Conservation (phyloP, 2,329 filamentous ascomycete species). For the Hortaea werneckii region DNA sequence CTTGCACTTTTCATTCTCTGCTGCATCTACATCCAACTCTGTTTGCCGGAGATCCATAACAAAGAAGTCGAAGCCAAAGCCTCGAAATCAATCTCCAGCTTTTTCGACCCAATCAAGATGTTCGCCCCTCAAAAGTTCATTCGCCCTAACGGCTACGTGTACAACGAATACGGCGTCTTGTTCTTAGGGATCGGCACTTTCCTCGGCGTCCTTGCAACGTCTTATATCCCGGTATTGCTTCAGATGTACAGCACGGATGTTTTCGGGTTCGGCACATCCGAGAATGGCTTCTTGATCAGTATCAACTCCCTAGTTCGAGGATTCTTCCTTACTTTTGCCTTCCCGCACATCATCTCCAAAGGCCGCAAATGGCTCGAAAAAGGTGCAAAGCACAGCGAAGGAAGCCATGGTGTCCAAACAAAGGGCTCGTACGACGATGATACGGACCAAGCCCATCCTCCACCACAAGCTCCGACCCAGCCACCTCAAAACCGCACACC, state of each 20-base stretch:
- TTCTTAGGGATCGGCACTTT: slow-evolving; percentile 58
- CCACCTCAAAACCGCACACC: slow-evolving; percentile 7
- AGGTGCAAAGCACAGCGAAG: slow-evolving; percentile 17
- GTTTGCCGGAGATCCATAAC: slow-evolving; percentile 40
- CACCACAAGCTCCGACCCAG: slow-evolving; percentile 4
- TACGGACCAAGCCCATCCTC: slow-evolving; percentile 6
- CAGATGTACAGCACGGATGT: slow-evolving; percentile 40
- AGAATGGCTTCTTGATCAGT: slow-evolving; percentile 38
- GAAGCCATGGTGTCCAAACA: too few species aligned
- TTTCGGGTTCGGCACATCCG: slow-evolving; percentile 34
- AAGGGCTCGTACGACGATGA: too few species aligned
- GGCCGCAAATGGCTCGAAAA: slow-evolving; percentile 35
- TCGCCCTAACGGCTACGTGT: slow-evolving; percentile 40
- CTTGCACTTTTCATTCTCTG: slow-evolving; percentile 44
- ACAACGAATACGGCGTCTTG: slow-evolving; percentile 51
- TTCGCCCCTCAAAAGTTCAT: slow-evolving; percentile 49
- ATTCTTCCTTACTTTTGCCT: slow-evolving; percentile 34
- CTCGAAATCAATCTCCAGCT: slow-evolving; percentile 37
- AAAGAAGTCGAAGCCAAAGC: slow-evolving; percentile 20
- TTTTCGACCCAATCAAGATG: slow-evolving; percentile 55
- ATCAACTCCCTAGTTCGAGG: slow-evolving; percentile 36
- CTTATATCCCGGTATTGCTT: slow-evolving; percentile 52
- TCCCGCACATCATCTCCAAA: slow-evolving; percentile 33
- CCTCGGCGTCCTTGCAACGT: slow-evolving; percentile 57
- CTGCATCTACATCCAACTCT: slow-evolving; percentile 31